These are phyloP conservation scores for Terfezia boudieri DNA, from an alignment of 495 filamentous ascomycete species.

Conservation along the genomic window DNA sequence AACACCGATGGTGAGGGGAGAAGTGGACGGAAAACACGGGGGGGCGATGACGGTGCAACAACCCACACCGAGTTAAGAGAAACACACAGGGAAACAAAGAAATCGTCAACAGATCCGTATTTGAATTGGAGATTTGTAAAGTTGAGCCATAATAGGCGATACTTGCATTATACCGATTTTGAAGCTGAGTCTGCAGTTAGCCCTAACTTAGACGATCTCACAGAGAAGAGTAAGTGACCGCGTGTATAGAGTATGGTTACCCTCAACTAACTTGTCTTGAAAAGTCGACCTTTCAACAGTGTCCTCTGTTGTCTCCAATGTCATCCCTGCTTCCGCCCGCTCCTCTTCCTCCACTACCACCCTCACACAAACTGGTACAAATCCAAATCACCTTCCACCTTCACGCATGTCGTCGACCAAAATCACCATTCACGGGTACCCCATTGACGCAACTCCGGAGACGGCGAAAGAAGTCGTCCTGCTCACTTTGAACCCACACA, in stretches of 20 bases:
- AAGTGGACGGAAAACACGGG: slow-evolving; percentile 16
- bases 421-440: slow-evolving; percentile 72
- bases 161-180: slow-evolving; percentile 83
- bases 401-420: slow-evolving; percentile 41
- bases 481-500: slow-evolving; percentile 59
- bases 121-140: slow-evolving; percentile 57
- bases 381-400: slow-evolving; percentile 15
- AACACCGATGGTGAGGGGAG: slow-evolving; percentile 21
- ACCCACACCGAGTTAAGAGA: slow-evolving; percentile 4
- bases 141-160: slow-evolving; percentile 75
- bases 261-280: slow-evolving; percentile 2
- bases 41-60: not conserved
- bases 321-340: slow-evolving; percentile 32
- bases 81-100: not conserved
- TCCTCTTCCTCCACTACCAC: slow-evolving; percentile 28
- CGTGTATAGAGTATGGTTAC: not conserved
- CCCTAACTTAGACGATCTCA: slow-evolving; percentile 50
- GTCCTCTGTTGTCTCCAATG: slow-evolving; percentile 82
- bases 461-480: slow-evolving; percentile 38
- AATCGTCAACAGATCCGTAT: slow-evolving; percentile 10
- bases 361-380: slow-evolving; percentile 29
- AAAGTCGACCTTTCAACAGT: slow-evolving; percentile 67
- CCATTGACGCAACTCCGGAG: slow-evolving; percentile 15
- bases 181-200: slow-evolving; percentile 36
- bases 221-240: slow-evolving; percentile 42